Base-by-base conservation (phyloP, 2,329 filamentous ascomycete genomes). In the Aspergillus niger region DNA sequence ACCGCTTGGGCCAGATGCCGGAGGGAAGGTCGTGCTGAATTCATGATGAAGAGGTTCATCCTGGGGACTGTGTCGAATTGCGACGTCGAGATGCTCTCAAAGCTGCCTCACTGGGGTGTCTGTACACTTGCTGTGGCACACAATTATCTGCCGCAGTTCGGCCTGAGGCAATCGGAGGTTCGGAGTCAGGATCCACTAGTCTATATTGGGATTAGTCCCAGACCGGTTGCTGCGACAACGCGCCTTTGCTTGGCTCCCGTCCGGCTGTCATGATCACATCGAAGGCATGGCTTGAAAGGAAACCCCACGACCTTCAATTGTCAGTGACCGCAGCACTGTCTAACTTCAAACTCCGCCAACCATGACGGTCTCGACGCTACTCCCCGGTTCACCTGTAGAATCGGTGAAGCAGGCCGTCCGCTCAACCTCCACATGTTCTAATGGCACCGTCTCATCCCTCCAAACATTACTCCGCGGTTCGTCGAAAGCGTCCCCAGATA, bases 341-440 rank as follows among this genome's bases (percentile, higher is more conserved):
- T 11, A 44, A 15, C 41, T 24, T 20, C 15, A 30, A 49, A 24
- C 41, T 26, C 48, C 39, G 47, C 36, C 41, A 52, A 47, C 52
- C 50, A 73, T 76, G 74, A 70, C 74, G 61, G 72, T 77, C 49
- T 70, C 71, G 62, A 63, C 71, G 53, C 60, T 76, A 49, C 67
- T 70, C 39, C 56, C 69, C 61, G 71, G 70, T 62, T 70, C 72
- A 59, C 61, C 73, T 17, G 65, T 71, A 44, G 74, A 77, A 56
- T 79, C 82, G 62, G 81, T 86, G 69, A 86, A 85, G 69, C 76
- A 77, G 62, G 83, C 84, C 44, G 75, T 86, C 64, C 76, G 81
- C 63, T 84, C 81, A 57, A 79, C 79, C 11, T 75, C 81, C 50
- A 85, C 80, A 66, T 87, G 85, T 74, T 85, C 83, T 47, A 68